phyloP scores from a whole-genome alignment of 176 grass and related monocot species.

The Carex kokanica region DNA sequence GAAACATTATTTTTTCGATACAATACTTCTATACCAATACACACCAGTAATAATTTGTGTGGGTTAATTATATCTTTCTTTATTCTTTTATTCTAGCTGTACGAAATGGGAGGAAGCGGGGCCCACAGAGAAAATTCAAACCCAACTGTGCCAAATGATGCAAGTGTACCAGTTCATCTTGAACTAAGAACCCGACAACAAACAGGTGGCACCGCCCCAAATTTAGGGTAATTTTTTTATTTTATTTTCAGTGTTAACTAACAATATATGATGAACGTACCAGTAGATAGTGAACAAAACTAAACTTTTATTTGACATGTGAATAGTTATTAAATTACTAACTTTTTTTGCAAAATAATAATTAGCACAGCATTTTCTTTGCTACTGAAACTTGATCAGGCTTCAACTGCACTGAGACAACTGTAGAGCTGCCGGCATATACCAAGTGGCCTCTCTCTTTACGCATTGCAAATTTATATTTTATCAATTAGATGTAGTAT shows the following conservation, averaged over 20 bases:
- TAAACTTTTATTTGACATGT: neutral
- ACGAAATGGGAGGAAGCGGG: slow-evolving; percentile 37
- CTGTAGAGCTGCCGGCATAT: neutral
- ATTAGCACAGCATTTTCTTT: slow-evolving; percentile 20
- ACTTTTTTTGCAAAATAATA: neutral
- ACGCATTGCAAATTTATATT: neutral
- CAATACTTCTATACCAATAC: neutral
- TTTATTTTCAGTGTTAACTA: neutral
- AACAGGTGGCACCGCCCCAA: slow-evolving; percentile 44
- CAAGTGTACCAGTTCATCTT: slow-evolving; percentile 39
- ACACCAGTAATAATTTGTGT: neutral
- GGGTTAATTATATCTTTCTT: neutral
- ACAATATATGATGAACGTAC: neutral
- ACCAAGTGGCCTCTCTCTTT: slow-evolving; percentile 3
- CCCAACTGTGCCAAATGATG: slow-evolving; percentile 38
- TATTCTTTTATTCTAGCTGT: slow-evolving; percentile 29
- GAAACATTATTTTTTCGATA: neutral
- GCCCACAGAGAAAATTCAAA: slow-evolving; percentile 40
- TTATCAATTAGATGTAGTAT: slow-evolving; percentile 7
- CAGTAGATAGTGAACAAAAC: neutral
- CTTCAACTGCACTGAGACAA: slow-evolving; percentile 34
- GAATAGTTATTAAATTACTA: neutral
- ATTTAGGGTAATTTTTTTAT: slow-evolving; percentile 54
- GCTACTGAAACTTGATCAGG: slow-evolving; percentile 16
- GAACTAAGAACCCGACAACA: slow-evolving; percentile 51